Evolutionary conservation across 805 yeast genomes (phyloP).

Genomic region (Lachancea quebecensis): DNA sequence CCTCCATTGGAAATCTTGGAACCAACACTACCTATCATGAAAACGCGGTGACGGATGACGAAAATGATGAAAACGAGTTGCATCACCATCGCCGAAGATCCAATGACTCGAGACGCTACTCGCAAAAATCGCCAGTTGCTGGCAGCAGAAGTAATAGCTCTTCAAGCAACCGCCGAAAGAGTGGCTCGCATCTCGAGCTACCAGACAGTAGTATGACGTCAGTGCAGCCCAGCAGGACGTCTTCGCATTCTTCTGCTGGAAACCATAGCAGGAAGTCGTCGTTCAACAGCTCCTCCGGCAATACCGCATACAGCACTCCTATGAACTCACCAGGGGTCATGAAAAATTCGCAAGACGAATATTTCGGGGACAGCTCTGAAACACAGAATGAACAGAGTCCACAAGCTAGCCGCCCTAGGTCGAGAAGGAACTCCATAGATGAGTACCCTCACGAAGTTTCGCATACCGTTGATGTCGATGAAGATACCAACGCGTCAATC

Average conservation of each 20-base stretch:
- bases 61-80: constrained; percentile 18
- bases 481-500: constrained; percentile 20
- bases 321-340: constrained; percentile 27
- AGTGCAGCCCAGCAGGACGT: constrained; percentile 9
- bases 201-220: constrained; percentile 6
- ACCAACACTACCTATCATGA: constrained; percentile 20
- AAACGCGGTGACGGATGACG: constrained; percentile 29
- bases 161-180: constrained; percentile 7
- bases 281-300: constrained; percentile 19
- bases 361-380: constrained; percentile 13
- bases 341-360: constrained; percentile 14
- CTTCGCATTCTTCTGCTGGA: constrained; percentile 27
- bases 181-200: constrained; percentile 8
- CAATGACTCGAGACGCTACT: constrained; percentile 5
- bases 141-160: constrained; percentile 11
- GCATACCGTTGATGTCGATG: constrained; percentile 12
- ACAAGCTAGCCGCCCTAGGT: not conserved
- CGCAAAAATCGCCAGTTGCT: constrained; percentile 20
- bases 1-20: constrained; percentile 3
- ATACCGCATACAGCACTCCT: constrained; percentile 29
- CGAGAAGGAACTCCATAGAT: constrained; percentile 11
- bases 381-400: not conserved
- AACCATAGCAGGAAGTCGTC: constrained; percentile 29
- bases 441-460: constrained; percentile 21
- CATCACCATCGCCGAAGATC: constrained; percentile 9